Evolutionary conservation across 202 grass and related monocot species (phyloP), one percentile per base, ranked within the genome.

Genomic region (Tripidium arundinaceum): DNA sequence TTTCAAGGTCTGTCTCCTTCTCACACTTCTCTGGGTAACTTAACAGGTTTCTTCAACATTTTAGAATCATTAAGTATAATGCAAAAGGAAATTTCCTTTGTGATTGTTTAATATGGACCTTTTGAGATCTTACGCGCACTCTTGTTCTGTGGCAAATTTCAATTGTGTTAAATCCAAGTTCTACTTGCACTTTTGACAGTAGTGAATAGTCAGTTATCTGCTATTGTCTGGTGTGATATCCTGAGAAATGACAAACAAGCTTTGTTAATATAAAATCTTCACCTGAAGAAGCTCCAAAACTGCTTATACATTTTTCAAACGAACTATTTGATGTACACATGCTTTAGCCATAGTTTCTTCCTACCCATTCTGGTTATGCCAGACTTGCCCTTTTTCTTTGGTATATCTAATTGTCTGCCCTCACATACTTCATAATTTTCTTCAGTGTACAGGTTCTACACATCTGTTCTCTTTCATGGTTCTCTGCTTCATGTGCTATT

Each of bases 401-500:
- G 37, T 71, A 62, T 80, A 11, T 64, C 42, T 65, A 65, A 22
- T 57, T 72, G 26, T 58, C 1, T 55, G 16, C n/a, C 34, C 75
- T 94, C 41, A 89, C 60, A 62, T 61, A 68, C 34, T 83, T 82
- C 76, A 55, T 18, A 46, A 70, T 78, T 64, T 84, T 19, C 81
- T 81, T 68, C 78, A 99, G 96, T 93, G 28, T 93, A 99, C 78
- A 95, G 96, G 88, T 86, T 96, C 62, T 99, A 93, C 76, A 96
- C 90, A 52, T 91, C 88, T 85, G 79, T 90, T 87, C 49, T 93
- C 26, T 99, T 99, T 83, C 96, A 99, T 86, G 96, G 88, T 19
- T 95, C 90, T 80, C 36, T 99, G 75, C 88, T 99, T 68, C 96
- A 99, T 85, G 88, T 99, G 75, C 74, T 90, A 71, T 99, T 99